Conservation (phyloP, 176 grass and related monocot genomes). For the Carex myosuroides region DNA sequence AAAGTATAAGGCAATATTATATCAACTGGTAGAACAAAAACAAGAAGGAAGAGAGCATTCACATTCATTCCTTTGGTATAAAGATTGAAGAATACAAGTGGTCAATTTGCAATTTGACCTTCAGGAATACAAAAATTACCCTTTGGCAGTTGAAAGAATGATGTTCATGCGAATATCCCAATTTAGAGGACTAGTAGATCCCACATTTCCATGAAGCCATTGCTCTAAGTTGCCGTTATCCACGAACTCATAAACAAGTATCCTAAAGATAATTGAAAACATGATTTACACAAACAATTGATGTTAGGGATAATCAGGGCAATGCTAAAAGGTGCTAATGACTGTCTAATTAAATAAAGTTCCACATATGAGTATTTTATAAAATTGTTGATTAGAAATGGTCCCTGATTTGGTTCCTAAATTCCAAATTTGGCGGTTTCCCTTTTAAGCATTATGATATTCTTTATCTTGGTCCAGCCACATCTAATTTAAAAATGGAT, state of each 20-base stretch:
- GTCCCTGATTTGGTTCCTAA: not conserved
- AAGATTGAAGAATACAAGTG: not conserved
- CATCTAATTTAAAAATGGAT: not conserved
- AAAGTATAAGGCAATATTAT: not conserved
- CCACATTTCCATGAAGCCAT: slow-evolving; percentile 73
- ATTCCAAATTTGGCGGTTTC: not conserved
- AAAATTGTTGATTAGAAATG: not conserved
- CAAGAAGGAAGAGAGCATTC: not conserved
- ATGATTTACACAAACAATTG: not conserved
- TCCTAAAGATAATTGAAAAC: slow-evolving; percentile 27
- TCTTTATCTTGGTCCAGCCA: not conserved
- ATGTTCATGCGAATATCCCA: slow-evolving; percentile 79
- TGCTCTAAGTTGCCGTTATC: slow-evolving; percentile 90
- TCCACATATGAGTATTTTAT: not conserved
- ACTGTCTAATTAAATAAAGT: not conserved
- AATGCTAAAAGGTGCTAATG: not conserved
- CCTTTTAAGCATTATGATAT: not conserved
- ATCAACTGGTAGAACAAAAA: not conserved
- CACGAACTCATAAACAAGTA: slow-evolving; percentile 85
- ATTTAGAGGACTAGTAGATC: slow-evolving; percentile 48
- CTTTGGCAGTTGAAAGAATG: slow-evolving; percentile 75
- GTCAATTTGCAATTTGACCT: not conserved
- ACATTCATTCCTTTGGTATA: not conserved
- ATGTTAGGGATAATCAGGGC: not conserved
- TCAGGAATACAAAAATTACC: slow-evolving; percentile 26